Base-by-base conservation (phyloP, 1,284 basidiomycete species). In the Ganoderma leucocontextum region DNA sequence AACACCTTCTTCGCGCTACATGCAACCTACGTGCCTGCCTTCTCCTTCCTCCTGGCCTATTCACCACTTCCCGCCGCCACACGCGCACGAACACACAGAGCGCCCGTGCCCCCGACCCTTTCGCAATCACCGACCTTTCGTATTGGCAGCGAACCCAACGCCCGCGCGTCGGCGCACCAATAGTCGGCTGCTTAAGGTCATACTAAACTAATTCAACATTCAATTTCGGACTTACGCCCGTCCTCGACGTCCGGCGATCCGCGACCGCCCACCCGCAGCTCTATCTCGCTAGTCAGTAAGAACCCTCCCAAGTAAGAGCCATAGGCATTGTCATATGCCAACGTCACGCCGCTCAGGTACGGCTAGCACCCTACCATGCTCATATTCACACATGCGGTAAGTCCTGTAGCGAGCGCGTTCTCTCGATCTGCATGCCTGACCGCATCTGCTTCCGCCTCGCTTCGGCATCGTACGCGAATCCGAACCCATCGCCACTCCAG, bases 191-290 rank as follows among this genome's bases (percentile, higher is more conserved):
- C 44, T 25, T 25, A 49, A 10, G 47, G 22, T 49, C 47, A 35
- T 13, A 55, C 52, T 29, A 55, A 13, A 29, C 29, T 55, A 55
- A 33, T 35, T 0, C 29, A 55, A 55, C 52, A 55, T 29, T 55
- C 52, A 55, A 55, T 55, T 55, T 55, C 52, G 52, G 52, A 55
- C 52, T 55, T 55, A 55, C 52, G 33, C 52, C 29, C 52, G 52
- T 15, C 52, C 13, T 55, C 33, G 29, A 55, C 52, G 22, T 25
- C 47, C 47, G 47, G 47, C 52, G 52, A 55, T 35, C 52, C 52
- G 52, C 52, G 29, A 55, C 22, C 52, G 52, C 52, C 47, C 47
- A 49, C 47, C 47, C 22, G 22, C 47, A 49, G 47, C 47, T 13
- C 47, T 25, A 49, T 13, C 47, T 49, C 47, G 3, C 47, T 25